Evolutionary conservation across 2,329 filamentous ascomycete genomes (phyloP), one percentile per base, ranked within the genome.

Genomic region (Balansia obtecta): DNA sequence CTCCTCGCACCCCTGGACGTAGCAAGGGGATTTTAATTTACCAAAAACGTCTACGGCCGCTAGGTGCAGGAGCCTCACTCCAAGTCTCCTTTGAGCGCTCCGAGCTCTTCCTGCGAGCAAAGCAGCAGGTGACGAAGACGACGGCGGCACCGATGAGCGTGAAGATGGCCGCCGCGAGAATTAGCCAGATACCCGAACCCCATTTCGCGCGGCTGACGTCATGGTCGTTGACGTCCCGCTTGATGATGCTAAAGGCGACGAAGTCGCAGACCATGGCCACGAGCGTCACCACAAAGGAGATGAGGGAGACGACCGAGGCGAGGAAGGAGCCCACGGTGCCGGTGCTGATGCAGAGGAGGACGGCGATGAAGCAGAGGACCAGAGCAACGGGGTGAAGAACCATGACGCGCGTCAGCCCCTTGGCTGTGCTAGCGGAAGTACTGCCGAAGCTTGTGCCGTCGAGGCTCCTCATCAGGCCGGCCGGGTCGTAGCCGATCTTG

Each of bases 81-180:
- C 58, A 63, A 13, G 50, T 37, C 18, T 56, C 54, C 58, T 63
- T 63, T 54, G 52, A 56, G 40, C 52, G 53, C 52, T 56, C 56
- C 22, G 54, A 55, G 32, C 45, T 61, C 53, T 65, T 64, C 56
- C 67, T 57, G n/a, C 76, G 67, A 9, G 71, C 68, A 50, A 71
- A 72, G 66, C 75, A 82, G 72, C 80, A 84, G 7, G 77, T 79
- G 56, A 83, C 68, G 57, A 85, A 75, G 51, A 84, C 72, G 46
- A 83, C 56, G 49, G 80, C 54, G 18, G 74, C 73, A 9, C 72
- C 80, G 27, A 82, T 52, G 48, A 83, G 70, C 18, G 74, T 67
- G 56, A 72, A 70, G 52, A 82, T 66, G 54, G 76, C 77, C 2
- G 75, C 73, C 8, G 67, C 79, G 13, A 85, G 68, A 1, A 77